Base-by-base conservation (phyloP, 23 red algal species). In the Chondrus crispus region DNA sequence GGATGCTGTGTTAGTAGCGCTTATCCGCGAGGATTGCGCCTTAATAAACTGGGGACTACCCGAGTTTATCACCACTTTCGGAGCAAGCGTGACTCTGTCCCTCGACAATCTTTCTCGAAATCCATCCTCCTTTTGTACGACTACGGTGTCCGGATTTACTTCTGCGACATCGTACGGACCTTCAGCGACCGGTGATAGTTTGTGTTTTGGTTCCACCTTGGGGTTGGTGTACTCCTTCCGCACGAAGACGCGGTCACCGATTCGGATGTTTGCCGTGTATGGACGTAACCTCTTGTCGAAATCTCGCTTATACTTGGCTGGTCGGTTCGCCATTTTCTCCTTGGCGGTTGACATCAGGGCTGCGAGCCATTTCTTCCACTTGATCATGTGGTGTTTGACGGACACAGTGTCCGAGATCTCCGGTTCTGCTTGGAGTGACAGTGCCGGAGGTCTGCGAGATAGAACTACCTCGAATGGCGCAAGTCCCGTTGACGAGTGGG, bases 391-490 rank as follows among this genome's bases (percentile, higher is more conserved):
- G 18, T 58, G 28, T 38, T 29, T 9, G 24, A 35, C n/a, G 33
- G 79, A 83, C 46, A 28, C 44, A 16, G 0, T 37, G 8, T 47
- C 38, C 44, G 10, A n/a, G 11, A 2, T 48, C 24, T 26, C 26
- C n/a, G 37, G 71, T 38, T 77, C 44, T 35, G 26, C 38, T 1
- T 77, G n/a, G 22, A 77, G 26, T 0, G 79, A 2, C 46, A 60
- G 45, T 16, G 47, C 18, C 26, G 52, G 44, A 10, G 79, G 79
- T 10, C 29, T 57, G 26, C 79, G 2, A 16, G 48, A 83, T 36
- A 83, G 30, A 0, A 83, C 79, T 52, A 83, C 37, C 30, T 83
- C 79, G 79, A 83, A 83, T 37, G 46, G 79, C 2, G 79, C 82
- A 14, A 69, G 52, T 3, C 82, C 52, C 2, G 82, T 85, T 28